Evolutionary conservation across 108 stramenopile genomes (phyloP), one percentile per base, ranked within the genome.

Genomic region (Cyclotella sp.): DNA sequence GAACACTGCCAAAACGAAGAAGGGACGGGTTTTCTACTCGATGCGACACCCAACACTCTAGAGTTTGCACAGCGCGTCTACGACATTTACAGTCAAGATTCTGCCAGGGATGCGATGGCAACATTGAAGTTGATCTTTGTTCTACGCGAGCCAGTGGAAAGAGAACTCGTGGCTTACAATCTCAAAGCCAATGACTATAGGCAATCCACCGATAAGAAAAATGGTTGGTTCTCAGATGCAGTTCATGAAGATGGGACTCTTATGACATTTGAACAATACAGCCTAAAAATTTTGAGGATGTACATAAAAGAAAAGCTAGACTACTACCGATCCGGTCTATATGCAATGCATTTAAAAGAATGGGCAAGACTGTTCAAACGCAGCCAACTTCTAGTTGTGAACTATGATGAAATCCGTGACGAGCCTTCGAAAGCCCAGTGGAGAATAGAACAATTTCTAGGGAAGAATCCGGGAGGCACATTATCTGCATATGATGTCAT

Each of bases 261-360:
- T 49, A 68, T 68, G 68, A 63, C 62, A 15, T 78, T 78, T 66
- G 63, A 72, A n/a, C 40, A 73, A 78, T 78, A 73, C 30, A 22
- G 27, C 39, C 28, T 43, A 9, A 14, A 22, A 70, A 63, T 70
- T 22, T 65, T 65, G 22, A 30, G 28, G 39, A 30, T 52, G 15
- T 40, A 63, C 19, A n/a, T 61, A 44, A 18, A 52, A 61, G 24
- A 28, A 10, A 42, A 62, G 61, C 15, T 26, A 10, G 18, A 14
- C 1, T 62, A 40, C 34, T 19, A 57, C 22, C 1, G 55, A 26
- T 57, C 49, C 8, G 76, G 76, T 28, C 34, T 30, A 47, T 76
- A 76, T 53, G 55, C 14, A 29, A 34, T 59, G 19, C 43, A 61
- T 29, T 29, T 78, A n/a, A 64, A 54, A 29, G 21, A 26, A 26